Conservation (phyloP, 2,329 filamentous ascomycete species). For the Fusarium floridanum region DNA sequence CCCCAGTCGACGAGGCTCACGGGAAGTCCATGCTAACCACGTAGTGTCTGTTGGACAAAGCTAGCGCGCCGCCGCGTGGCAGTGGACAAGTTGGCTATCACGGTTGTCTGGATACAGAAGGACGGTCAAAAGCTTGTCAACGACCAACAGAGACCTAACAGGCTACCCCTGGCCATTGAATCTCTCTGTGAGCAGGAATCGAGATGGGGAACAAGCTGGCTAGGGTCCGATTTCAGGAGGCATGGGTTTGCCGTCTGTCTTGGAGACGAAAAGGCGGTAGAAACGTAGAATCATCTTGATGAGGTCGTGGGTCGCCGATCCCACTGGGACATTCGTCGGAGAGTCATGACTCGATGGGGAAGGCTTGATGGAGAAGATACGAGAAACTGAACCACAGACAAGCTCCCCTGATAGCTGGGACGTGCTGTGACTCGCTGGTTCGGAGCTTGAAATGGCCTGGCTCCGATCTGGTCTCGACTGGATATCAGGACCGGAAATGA, state of each 20-base stretch:
- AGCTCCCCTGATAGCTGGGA: neutral
- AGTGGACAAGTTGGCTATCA: constrained; percentile 15
- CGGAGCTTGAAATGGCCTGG: constrained; percentile 5
- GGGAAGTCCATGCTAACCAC: neutral
- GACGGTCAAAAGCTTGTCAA: constrained; percentile 34
- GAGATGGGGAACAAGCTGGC: constrained; percentile 14
- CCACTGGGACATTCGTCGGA: constrained; percentile 7
- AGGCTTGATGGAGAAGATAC: constrained; percentile 13
- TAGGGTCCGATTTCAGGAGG: neutral
- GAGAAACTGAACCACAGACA: constrained; percentile 1
- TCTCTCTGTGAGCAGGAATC: constrained; percentile 26
- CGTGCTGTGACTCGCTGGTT: constrained; percentile 6
- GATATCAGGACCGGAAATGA: constrained; percentile 14
- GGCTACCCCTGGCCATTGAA: constrained; percentile 8
- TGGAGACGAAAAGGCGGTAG: neutral
- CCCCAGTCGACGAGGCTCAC: neutral
- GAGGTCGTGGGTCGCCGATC: constrained; percentile 21
- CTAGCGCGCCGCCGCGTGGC: neutral
- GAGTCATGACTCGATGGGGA: constrained; percentile 21
- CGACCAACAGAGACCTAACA: constrained; percentile 1
- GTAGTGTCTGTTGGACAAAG: neutral
- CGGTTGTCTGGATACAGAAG: neutral
- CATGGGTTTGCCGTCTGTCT: neutral
- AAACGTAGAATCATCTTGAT: neutral
- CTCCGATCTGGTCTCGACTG: constrained; percentile 12